Evolutionary conservation across 768 basidiomycete genomes (phyloP), one percentile per base, ranked within the genome.

Genomic region (Butyriboletus loyo): DNA sequence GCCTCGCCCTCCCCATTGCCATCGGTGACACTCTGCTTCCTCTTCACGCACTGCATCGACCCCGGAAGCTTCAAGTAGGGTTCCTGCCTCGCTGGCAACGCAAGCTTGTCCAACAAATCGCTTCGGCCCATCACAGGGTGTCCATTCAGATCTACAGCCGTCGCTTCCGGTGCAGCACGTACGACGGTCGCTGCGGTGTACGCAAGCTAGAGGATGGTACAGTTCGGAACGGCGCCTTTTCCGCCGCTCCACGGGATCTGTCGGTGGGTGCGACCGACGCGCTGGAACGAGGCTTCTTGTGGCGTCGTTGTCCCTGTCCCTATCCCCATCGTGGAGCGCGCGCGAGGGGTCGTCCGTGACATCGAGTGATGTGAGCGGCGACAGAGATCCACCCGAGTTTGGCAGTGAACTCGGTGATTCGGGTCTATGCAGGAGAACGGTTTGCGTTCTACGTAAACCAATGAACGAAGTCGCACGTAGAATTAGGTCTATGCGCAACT

Each of bases 71-170:
- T 58, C 7, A 56, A 5, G 5, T 11, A 25, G n/a, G 57, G 52
- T 1, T 35, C 35, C n/a, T 55, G 49, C 31, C 57, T 53, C 11
- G 66, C 62, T 1, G n/a, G n/a, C n/a, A n/a, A n/a, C n/a, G n/a
- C n/a, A n/a, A 68, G 36, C 30, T 68, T 54, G 1, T 46, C 37
- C 43, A 64, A 3, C 19, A 60, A 56, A 7, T 66, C n/a, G n/a
- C n/a, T n/a, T n/a, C n/a, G n/a, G n/a, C n/a, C n/a, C n/a, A n/a
- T n/a, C n/a, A n/a, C n/a, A n/a, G n/a, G n/a, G n/a, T n/a, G n/a
- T n/a, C n/a, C n/a, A n/a, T n/a, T n/a, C n/a, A n/a, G n/a, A n/a
- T n/a, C n/a, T n/a, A n/a, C n/a, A n/a, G n/a, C n/a, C n/a, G n/a
- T 41, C 42, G 24, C n/a, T 4, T 52, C 55, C 35, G 55, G 51